Conservation (phyloP, 2,329 filamentous ascomycete genomes). For the Bipolaris sorokiniana region DNA sequence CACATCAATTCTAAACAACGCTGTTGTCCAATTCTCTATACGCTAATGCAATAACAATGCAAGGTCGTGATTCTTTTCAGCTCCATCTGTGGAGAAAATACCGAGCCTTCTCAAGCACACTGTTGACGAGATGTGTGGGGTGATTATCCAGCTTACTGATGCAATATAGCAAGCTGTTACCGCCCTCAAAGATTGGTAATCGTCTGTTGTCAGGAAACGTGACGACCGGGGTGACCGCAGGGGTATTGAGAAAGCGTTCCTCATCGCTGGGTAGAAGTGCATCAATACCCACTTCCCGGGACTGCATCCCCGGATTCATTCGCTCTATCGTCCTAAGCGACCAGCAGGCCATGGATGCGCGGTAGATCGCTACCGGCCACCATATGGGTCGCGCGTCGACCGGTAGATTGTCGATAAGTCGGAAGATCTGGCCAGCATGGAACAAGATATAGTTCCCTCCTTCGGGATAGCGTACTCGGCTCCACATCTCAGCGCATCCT, state of each 20-base stretch:
- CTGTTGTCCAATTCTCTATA: neutral
- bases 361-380: slow-evolving; percentile 14
- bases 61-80: neutral
- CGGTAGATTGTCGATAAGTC: slow-evolving; percentile 7
- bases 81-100: slow-evolving; percentile 9
- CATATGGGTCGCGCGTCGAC: slow-evolving; percentile 7
- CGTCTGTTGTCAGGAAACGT: neutral
- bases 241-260: slow-evolving; percentile 4
- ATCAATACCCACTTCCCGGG: slow-evolving; percentile 5
- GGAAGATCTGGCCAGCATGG: slow-evolving; percentile 13
- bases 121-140: neutral
- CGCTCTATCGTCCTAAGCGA: slow-evolving; percentile 6
- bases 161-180: slow-evolving; percentile 7
- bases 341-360: slow-evolving; percentile 12
- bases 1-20: neutral
- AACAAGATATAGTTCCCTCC: slow-evolving; percentile 11
- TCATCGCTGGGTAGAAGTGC: slow-evolving; percentile 4
- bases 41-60: neutral
- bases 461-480: slow-evolving; percentile 9
- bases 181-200: neutral
- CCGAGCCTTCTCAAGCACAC: slow-evolving; percentile 1
- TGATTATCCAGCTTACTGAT: slow-evolving; percentile 7
- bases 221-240: slow-evolving; percentile 3
- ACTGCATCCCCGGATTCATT: neutral
- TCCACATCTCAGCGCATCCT: slow-evolving; percentile 10